Percentiles rank a stretch among this genome's conserved stretches.
phyloP scores from a whole-genome alignment of 1,139 yeast genomes.

The Blastobotrys raffinosifermentans region DNA sequence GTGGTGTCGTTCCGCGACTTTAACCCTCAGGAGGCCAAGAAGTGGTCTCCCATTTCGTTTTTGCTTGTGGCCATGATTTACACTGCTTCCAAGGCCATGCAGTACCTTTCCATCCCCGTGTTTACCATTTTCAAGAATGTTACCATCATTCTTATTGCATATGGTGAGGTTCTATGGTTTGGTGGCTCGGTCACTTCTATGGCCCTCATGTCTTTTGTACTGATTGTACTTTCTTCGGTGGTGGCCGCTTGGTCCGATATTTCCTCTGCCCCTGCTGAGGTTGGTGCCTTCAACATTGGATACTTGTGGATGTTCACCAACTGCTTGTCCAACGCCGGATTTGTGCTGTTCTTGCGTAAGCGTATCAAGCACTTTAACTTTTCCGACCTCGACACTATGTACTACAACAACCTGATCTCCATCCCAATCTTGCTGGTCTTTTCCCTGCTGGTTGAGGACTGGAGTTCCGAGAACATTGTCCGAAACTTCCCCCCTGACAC shows the following conservation, averaged over 20 bases:
- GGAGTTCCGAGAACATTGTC: constrained; percentile 75
- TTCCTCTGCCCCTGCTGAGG: constrained; percentile 29
- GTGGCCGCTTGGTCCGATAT: constrained; percentile 93
- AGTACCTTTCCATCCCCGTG: constrained; percentile 85
- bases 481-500: constrained; percentile 71
- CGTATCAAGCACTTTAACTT: constrained; percentile 95
- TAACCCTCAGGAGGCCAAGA: constrained; percentile 82
- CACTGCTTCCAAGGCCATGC: constrained; percentile 93
- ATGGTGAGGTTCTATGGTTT: constrained; percentile 97
- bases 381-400: constrained; percentile 98
- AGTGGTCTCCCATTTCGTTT: constrained; percentile 87
- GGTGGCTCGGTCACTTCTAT: constrained; percentile 88
- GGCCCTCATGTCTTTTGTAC: constrained; percentile 79
- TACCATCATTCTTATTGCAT: constrained; percentile 93
- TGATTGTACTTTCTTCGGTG: constrained; percentile 90
- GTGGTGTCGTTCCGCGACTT: constrained; percentile 81
- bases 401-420: constrained; percentile 88
- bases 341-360: constrained; percentile 92
- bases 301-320: constrained; percentile 95
- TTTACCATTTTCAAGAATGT: constrained; percentile 97
- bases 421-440: constrained; percentile 77
- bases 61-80: constrained; percentile 89
- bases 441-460: constrained; percentile 80
- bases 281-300: constrained; percentile 55
- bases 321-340: constrained; percentile 90